Conservation (phyloP, 352 stramenopile species). For the Phytophthora chlamydospora region DNA sequence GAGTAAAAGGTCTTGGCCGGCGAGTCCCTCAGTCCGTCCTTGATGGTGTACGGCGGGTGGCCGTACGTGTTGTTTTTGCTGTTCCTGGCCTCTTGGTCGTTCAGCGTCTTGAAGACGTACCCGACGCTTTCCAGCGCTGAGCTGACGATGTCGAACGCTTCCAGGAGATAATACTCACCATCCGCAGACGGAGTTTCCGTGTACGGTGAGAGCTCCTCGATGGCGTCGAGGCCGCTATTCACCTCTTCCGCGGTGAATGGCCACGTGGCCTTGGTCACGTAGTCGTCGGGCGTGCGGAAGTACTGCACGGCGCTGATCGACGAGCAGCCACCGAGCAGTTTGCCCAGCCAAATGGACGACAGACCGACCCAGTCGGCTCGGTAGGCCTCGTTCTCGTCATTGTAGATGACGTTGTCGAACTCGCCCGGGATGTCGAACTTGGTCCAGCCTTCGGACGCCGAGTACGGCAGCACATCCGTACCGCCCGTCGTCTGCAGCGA, state of each 20-base stretch:
- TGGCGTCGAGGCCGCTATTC: slow-evolving; percentile 56
- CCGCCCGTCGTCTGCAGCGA: slow-evolving; percentile 54
- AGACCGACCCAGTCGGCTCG: slow-evolving; percentile 49
- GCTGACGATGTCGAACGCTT: slow-evolving; percentile 56
- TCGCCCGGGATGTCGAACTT: slow-evolving; percentile 57
- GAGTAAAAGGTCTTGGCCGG: slow-evolving; percentile 65
- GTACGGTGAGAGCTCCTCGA: slow-evolving; percentile 45
- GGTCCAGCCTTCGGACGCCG: slow-evolving; percentile 31
- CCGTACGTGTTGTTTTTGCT: slow-evolving; percentile 56
- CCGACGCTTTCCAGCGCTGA: slow-evolving; percentile 33
- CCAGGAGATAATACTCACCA: slow-evolving; percentile 50
- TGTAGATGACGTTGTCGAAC: slow-evolving; percentile 60
- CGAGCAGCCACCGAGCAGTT: slow-evolving; percentile 78
- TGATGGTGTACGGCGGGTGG: slow-evolving; percentile 60
- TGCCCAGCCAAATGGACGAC: slow-evolving; percentile 62
- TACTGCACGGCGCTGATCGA: slow-evolving; percentile 84
- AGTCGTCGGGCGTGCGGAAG: slow-evolving; percentile 66
- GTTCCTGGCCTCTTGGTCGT: slow-evolving; percentile 51
- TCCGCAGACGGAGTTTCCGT: slow-evolving; percentile 60
- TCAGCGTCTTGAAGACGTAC: slow-evolving; percentile 45
- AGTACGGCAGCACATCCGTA: slow-evolving; percentile 35
- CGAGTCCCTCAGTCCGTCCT: slow-evolving; percentile 49
- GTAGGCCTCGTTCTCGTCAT: slow-evolving; percentile 48
- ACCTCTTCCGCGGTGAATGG: slow-evolving; percentile 60
- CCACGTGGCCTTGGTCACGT: slow-evolving; percentile 45